Percentiles rank a stretch among this genome's conserved stretches.
Evolutionary conservation across 2,329 filamentous ascomycete species (phyloP).

Genomic region (Fusarium agapanthi): DNA sequence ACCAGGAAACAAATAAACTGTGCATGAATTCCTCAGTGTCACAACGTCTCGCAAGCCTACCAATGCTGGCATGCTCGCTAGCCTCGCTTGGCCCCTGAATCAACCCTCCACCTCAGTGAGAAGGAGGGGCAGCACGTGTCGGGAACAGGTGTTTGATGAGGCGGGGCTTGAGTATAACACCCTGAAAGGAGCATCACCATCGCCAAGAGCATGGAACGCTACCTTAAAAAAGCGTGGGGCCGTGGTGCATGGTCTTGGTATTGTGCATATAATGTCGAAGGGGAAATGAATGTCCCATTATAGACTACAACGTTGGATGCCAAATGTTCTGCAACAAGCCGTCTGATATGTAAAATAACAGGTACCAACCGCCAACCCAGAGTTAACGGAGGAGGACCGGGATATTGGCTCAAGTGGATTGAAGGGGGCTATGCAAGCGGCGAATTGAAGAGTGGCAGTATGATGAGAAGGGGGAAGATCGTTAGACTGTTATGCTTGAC

Average conservation of each 20-base stretch:
- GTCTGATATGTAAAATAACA: background rate
- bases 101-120: constrained; percentile 17
- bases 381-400: constrained; percentile 27
- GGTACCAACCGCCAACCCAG: constrained; percentile 16
- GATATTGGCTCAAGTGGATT: constrained; percentile 34
- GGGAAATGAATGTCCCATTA: background rate
- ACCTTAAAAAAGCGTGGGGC: background rate
- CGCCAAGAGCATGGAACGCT: constrained; percentile 2
- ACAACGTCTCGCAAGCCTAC: background rate
- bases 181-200: constrained; percentile 4
- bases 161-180: constrained; percentile 23
- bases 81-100: constrained; percentile 20
- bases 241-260: background rate
- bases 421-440: constrained; percentile 28
- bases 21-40: background rate
- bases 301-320: background rate
- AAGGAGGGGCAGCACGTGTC: constrained; percentile 32
- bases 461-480: constrained; percentile 42
- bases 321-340: background rate
- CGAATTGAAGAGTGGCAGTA: constrained; percentile 39
- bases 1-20: background rate
- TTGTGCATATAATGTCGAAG: background rate
- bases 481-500: constrained; percentile 36
- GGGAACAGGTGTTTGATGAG: constrained; percentile 14
- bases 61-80: background rate